Percentiles rank a stretch among this genome's conserved stretches.
Evolutionary conservation across 164 flowering plant genomes (phyloP).

Genomic region (Warburgia ugandensis): DNA sequence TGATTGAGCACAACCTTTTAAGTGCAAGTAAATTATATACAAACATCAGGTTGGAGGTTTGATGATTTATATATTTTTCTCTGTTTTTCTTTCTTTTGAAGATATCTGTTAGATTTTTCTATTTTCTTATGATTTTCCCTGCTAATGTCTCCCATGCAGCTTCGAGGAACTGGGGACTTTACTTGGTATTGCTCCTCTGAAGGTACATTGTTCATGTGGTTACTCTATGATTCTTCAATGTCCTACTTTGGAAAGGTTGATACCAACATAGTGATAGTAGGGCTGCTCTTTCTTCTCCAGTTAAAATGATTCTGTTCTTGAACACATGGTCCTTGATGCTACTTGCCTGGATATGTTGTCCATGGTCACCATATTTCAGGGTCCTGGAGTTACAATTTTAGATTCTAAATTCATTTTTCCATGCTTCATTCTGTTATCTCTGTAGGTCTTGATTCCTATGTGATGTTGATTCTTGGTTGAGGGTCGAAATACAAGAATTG

Average conservation of each 20-base stretch:
- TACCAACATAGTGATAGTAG: background rate
- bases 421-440: too few species aligned
- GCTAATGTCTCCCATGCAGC: slow-evolving; percentile 26
- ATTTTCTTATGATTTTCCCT: background rate
- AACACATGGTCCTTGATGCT: too few species aligned
- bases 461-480: too few species aligned
- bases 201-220: slow-evolving; percentile 33
- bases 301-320: too few species aligned
- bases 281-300: too few species aligned
- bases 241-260: background rate
- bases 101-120: background rate
- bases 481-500: too few species aligned
- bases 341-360: too few species aligned
- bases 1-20: slow-evolving; percentile 98
- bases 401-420: too few species aligned
- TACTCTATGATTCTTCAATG: background rate
- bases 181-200: slow-evolving; percentile 83
- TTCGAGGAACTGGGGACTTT: slow-evolving; percentile 92
- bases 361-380: too few species aligned
- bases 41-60: slow-evolving; percentile 64
- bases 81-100: background rate
- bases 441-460: too few species aligned
- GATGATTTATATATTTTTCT: background rate
- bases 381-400: too few species aligned
- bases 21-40: slow-evolving; percentile 99